phyloP scores from a whole-genome alignment of 805 yeast species.

The Candida sithepensis region DNA sequence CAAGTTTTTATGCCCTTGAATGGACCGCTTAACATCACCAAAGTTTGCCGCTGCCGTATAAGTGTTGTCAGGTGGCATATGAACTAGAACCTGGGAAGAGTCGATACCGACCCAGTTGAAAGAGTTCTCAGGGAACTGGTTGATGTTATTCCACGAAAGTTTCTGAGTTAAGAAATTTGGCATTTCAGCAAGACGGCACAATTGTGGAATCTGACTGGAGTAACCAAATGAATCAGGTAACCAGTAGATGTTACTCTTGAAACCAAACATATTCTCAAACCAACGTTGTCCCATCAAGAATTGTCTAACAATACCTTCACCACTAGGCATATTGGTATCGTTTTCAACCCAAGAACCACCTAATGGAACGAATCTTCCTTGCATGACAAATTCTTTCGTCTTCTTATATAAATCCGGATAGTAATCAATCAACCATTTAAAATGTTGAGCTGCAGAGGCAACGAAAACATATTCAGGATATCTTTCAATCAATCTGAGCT shows the following conservation, averaged over 20 bases:
- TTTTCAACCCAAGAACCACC: constrained; percentile 99
- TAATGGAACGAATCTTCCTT: constrained; percentile 78
- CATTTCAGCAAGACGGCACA: constrained; percentile 84
- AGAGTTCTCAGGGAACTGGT: constrained; percentile 82
- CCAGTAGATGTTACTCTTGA: constrained; percentile 79
- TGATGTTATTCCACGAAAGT: constrained; percentile 94
- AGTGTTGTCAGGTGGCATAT: constrained; percentile 97
- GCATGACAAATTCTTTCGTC: constrained; percentile 61
- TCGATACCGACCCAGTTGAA: constrained; percentile 96
- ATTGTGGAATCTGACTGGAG: constrained; percentile 91
- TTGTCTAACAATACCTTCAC: constrained; percentile 87
- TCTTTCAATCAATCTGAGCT: constrained; percentile 73
- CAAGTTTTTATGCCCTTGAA: constrained; percentile 77
- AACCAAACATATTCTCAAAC: constrained; percentile 75
- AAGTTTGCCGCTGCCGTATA: constrained; percentile 91
- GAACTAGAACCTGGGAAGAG: constrained; percentile 89
- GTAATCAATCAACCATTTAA: constrained; percentile 82
- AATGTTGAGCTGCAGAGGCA: constrained; percentile 96
- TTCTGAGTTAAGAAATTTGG: constrained; percentile 87
- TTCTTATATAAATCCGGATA: constrained; percentile 76
- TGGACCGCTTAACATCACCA: constrained; percentile 85
- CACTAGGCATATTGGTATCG: constrained; percentile 93
- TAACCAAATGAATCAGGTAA: constrained; percentile 97
- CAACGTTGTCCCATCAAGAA: constrained; percentile 87
- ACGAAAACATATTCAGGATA: constrained; percentile 93